Evolutionary conservation across 225 moss, liverwort and hornwort genomes (phyloP).

Genomic region (Bryoerythrophyllum caledonicum): DNA sequence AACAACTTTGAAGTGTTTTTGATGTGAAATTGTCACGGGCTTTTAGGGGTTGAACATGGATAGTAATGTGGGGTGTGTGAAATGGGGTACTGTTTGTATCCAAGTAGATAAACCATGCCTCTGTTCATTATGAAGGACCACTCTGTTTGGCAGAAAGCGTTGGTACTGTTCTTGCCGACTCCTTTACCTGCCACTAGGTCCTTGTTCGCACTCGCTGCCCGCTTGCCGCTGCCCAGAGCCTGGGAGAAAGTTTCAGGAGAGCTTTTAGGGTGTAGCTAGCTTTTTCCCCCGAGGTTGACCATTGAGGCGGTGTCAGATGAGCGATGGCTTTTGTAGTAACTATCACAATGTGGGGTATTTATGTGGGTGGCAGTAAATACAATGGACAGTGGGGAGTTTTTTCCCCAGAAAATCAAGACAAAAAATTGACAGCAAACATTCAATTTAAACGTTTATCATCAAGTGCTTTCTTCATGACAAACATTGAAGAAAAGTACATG

Average conservation of each 20-base stretch:
- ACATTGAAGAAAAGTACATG: too few relatives aligned
- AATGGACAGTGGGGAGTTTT: background rate
- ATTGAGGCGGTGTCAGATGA: background rate
- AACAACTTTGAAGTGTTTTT: too few relatives aligned
- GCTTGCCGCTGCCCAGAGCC: too few relatives aligned
- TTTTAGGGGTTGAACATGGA: too few relatives aligned
- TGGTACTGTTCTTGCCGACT: slow-evolving; percentile 22
- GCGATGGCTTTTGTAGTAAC: background rate
- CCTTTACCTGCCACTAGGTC: background rate
- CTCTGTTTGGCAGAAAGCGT: background rate
- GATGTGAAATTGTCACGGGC: too few relatives aligned
- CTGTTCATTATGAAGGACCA: slow-evolving; percentile 19
- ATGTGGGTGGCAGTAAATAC: background rate
- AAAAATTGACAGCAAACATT: background rate
- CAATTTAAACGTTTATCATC: background rate
- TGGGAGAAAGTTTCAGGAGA: too few relatives aligned
- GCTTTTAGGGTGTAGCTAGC: background rate
- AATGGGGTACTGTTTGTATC: slow-evolving; percentile 18
- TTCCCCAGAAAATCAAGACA: background rate
- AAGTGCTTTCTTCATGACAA: background rate
- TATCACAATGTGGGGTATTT: background rate
- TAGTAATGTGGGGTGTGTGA: background rate
- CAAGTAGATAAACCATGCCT: slow-evolving; percentile 10
- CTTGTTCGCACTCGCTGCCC: background rate
- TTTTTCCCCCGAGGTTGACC: background rate